A percentile compares a stretch with the other conserved stretches of the same genome.
Evolutionary conservation across 139 green algal genomes (phyloP).

Genomic region (Chlamydomonas asymmetrica): DNA sequence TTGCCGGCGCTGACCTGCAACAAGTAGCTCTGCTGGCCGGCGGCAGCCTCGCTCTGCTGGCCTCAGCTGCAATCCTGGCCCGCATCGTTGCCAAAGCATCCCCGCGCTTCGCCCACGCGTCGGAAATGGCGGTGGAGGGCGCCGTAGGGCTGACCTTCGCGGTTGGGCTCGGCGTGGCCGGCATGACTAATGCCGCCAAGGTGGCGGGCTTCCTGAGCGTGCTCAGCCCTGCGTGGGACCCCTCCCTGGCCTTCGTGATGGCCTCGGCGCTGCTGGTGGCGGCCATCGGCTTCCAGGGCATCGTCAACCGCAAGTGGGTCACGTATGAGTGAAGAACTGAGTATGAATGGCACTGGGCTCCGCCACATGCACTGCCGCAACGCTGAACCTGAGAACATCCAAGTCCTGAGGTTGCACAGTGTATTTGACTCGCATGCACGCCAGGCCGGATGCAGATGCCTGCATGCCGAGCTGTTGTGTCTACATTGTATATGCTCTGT

Average conservation of each 20-base stretch:
- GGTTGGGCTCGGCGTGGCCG: constrained; percentile 59
- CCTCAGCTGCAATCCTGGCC: not conserved
- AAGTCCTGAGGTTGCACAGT: too few species aligned
- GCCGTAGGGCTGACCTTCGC: constrained; percentile 66
- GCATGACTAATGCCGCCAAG: constrained; percentile 77
- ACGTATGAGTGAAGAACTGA: too few species aligned
- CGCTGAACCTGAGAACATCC: too few species aligned
- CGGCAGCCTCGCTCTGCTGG: constrained; percentile 11
- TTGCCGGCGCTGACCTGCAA: constrained; percentile 7
- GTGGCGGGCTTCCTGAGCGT: constrained; percentile 49
- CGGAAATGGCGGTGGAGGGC: constrained; percentile 29
- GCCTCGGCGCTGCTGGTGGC: constrained; percentile 66
- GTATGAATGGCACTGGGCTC: not conserved
- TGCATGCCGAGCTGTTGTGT: too few species aligned
- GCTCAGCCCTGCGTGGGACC: constrained; percentile 52
- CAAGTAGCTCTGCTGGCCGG: constrained; percentile 7
- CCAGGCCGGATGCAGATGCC: too few species aligned
- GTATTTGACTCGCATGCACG: too few species aligned
- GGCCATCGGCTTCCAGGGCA: constrained; percentile 37
- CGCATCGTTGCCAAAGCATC: not conserved
- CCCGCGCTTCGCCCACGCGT: not conserved
- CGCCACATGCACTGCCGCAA: too few species aligned
- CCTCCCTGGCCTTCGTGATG: constrained; percentile 77
- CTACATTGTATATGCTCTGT: too few species aligned
- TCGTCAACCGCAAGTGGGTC: constrained; percentile 24